Percentiles rank a stretch among this genome's conserved stretches.
Evolutionary conservation across 1,284 basidiomycete species (phyloP).

Genomic region (Peniophora sp.): DNA sequence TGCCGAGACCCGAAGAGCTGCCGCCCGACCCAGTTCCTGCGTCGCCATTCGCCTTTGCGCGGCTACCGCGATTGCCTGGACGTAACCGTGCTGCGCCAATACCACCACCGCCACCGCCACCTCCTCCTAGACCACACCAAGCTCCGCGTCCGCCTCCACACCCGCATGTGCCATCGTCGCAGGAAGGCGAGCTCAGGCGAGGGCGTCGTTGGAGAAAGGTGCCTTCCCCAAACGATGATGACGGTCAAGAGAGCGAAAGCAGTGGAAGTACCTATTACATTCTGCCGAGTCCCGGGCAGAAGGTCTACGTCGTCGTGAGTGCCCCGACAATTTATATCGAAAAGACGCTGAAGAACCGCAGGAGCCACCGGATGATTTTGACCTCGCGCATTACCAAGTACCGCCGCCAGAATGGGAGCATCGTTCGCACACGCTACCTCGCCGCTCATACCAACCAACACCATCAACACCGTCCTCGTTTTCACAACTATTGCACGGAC

Average conservation of each 20-base stretch:
- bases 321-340: neutral
- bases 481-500: too few relatives aligned
- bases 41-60: neutral
- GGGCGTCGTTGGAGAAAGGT: neutral
- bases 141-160: too few relatives aligned
- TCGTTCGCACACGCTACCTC: neutral
- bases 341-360: neutral
- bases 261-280: conserved; percentile 66
- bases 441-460: too few relatives aligned
- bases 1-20: neutral
- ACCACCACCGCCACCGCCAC: too few relatives aligned
- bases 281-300: conserved; percentile 56
- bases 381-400: neutral
- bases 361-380: neutral
- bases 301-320: conserved; percentile 65
- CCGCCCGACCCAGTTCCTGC: neutral
- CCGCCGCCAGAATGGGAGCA: neutral
- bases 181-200: neutral
- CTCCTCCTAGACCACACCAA: too few relatives aligned
- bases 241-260: conserved; percentile 22
- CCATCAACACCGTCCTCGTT: too few relatives aligned
- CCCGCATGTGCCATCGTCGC: too few relatives aligned
- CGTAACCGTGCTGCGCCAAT: too few relatives aligned
- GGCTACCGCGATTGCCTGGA: neutral
- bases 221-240: conserved; percentile 12